Evolutionary conservation across 2,329 filamentous ascomycete species (phyloP), one percentile per base, ranked within the genome.

Genomic region (Botrytis pseudocinerea): DNA sequence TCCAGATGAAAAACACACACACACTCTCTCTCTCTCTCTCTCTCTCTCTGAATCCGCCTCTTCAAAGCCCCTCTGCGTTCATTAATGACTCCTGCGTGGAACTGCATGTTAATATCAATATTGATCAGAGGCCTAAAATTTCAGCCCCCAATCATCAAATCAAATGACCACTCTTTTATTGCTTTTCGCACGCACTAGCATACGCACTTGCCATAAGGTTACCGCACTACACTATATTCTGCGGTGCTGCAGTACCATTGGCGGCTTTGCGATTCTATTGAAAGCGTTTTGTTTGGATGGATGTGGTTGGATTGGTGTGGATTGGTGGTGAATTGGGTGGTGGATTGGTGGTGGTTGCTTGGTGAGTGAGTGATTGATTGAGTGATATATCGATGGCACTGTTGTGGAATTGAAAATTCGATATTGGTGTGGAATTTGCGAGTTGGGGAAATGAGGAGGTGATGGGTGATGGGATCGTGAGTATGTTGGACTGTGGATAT

Each of bases 191-290:
- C 8, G n/a, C 8, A 57, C n/a, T 57, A 57, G n/a, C 51, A 57
- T 9, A 9, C n/a, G 51, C n/a, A 28, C 51, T 57, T 12, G 25
- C 25, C 48, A 54, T n/a, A n/a, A 54, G 48, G 25, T n/a, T 54
- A 54, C 25, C 48, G n/a, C 48, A 54, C 42, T 18, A 44, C 12
- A 54, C 25, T n/a, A 54, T 16, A 54, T 54, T 0, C 25, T 57
- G n/a, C n/a, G n/a, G n/a, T 57, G n/a, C n/a, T 57, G 51, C n/a
- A 57, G 51, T 57, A 57, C n/a, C n/a, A 28, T 57, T 57, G n/a
- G 6, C 6, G n/a, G n/a, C 51, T 28, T 54, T 57, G 51, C n/a
- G 14, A 18, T 18, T 54, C 2, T 57, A 57, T 57, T 57, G 51
- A 57, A 28, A 28, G 51, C 51, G 51, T 57, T 57, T 57, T 6